These are phyloP conservation scores for Escallonia rubra DNA, from an alignment of 129 eudicot species.

Conservation along the genomic window DNA sequence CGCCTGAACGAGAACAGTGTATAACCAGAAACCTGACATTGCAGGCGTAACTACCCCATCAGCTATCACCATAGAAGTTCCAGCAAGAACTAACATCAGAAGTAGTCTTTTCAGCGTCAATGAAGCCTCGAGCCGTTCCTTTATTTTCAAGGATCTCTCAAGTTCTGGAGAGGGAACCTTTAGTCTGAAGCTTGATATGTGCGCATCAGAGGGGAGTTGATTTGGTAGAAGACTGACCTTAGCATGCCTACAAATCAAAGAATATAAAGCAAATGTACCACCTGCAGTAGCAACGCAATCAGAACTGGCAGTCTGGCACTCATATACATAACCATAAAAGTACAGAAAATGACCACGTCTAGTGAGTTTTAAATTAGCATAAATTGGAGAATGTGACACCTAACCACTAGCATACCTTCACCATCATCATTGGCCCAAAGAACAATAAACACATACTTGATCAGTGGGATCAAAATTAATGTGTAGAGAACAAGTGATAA, in stretches of 20 bases:
- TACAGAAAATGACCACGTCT: too few species aligned
- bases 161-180: constrained; percentile 98
- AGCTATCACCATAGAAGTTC: constrained; percentile 98
- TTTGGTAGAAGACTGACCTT: constrained; percentile 96
- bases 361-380: too few species aligned
- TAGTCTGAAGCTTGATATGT: constrained; percentile 91
- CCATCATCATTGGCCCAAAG: constrained; percentile 97
- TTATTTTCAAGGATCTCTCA: constrained; percentile 84
- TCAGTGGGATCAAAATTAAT: constrained; percentile 67
- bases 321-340: not conserved
- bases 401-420: constrained; percentile 55
- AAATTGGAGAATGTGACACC: not conserved
- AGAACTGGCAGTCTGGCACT: not conserved
- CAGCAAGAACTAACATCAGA: constrained; percentile 87
- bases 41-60: constrained; percentile 99
- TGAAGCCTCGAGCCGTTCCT: constrained; percentile 86
- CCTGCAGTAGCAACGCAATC: constrained; percentile 38
- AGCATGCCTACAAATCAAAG: constrained; percentile 94
- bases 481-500: constrained; percentile 87
- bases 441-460: constrained; percentile 82
- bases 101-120: constrained; percentile 72
- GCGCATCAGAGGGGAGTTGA: constrained; percentile 93
- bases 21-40: constrained; percentile 68
- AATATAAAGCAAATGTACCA: constrained; percentile 93
- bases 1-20: constrained; percentile 7